A percentile compares a stretch with the other conserved stretches of the same genome.
Evolutionary conservation across 441 rosid genomes (phyloP).

Genomic region (Aquilaria agallochum): DNA sequence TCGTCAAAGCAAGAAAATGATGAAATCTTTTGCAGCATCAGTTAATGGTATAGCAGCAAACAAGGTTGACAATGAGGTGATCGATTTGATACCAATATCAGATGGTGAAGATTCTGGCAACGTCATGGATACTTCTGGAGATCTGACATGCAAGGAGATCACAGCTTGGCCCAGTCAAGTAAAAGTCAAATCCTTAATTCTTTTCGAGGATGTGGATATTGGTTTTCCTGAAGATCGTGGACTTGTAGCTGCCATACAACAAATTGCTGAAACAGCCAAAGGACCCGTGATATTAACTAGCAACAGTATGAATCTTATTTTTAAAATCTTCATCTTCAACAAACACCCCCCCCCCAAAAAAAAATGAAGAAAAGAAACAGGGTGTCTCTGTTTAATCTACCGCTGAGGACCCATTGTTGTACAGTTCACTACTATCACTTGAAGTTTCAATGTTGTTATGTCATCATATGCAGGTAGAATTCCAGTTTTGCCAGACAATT

Average conservation of each 20-base stretch:
- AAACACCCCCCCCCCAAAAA: constrained; percentile 2
- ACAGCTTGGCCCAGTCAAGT: constrained; percentile 26
- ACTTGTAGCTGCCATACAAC: constrained; percentile 73
- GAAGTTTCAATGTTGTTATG: constrained; percentile 17
- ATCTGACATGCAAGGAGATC: constrained; percentile 24
- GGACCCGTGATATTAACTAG: constrained; percentile 88
- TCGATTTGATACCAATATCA: constrained; percentile 33
- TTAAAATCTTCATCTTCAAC: constrained; percentile 14
- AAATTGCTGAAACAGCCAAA: constrained; percentile 84
- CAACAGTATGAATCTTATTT: constrained; percentile 54
- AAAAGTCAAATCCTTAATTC: constrained; percentile 66
- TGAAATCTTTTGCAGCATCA: constrained; percentile 18
- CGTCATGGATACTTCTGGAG: constrained; percentile 25
- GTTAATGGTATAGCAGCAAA: constrained; percentile 25
- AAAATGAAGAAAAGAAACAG: too few relatives aligned
- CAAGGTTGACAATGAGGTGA: constrained; percentile 28
- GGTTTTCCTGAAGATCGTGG: constrained; percentile 90
- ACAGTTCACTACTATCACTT: not conserved
- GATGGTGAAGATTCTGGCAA: constrained; percentile 31
- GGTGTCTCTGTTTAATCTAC: too few relatives aligned
- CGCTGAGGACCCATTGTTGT: not conserved
- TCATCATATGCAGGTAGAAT: constrained; percentile 49
- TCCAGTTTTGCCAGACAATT: constrained; percentile 65
- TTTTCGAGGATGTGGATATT: constrained; percentile 94
- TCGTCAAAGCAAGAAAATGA: constrained; percentile 22